Evolutionary conservation across 129 eudicot species (phyloP), one percentile per base, ranked within the genome.

Genomic region (Artemisia tridentata): DNA sequence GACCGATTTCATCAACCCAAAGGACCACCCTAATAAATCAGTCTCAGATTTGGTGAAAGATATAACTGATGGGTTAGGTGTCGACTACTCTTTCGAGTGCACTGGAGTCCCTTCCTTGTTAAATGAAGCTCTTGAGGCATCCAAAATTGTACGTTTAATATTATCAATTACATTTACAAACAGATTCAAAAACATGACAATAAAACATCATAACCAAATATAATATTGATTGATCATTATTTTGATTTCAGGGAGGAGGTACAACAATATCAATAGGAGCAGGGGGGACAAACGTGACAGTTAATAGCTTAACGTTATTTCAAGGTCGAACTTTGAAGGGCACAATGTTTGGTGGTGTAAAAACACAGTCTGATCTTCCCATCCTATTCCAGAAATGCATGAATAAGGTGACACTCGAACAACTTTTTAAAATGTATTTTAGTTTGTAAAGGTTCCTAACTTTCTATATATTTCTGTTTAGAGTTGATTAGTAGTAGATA

Each of bases 1-100:
- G 71, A 86, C 91, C 2, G 74, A 86, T 49, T 86, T 83, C 34
- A 78, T 86, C 58, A 84, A 86, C 72, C 86, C 91, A 0, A 73
- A 80, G 31, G 17, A 48, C 13, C 59, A 72, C 18, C 75, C 76
- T 18, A 48, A 69, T 19, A 70, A 73, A 72, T 13, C 69, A 3
- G 71, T 84, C n/a, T 83, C 88, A 0, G 80, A 78, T 17, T 58
- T 78, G 73, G 58, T 86, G 27, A 80, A 80, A 72, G 92, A 75
- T 11, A 51, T 71, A 3, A 86, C 92, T 0, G 75, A 72, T 5
- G 86, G 92, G 12, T 20, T 79, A 27, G 88, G 92, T 3, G 92
- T 81, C 2, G 88, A 86, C 58, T 83, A 63, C 63, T 50, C 75
- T 21, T 80, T 83, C 25, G 88, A 86, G 79, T 86, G 92, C 78